phyloP scores from a whole-genome alignment of 75 land plant genomes.

The Picea sitchensis region DNA sequence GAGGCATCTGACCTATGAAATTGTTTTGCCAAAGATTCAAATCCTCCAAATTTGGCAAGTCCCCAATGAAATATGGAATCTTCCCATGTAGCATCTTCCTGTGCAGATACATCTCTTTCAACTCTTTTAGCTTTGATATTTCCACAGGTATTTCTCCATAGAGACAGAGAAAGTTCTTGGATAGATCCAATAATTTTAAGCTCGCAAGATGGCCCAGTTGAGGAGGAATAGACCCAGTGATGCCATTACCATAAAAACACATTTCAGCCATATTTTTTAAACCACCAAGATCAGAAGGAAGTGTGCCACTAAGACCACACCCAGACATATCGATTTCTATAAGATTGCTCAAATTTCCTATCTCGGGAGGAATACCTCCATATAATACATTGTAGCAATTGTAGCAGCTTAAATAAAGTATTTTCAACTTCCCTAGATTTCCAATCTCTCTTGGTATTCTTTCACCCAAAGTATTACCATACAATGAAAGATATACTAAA shows the following conservation, averaged over 20 bases:
- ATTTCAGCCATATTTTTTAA: constrained; percentile 45
- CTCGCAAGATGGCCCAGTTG: constrained; percentile 54
- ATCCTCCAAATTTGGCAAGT: constrained; percentile 56
- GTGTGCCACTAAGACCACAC: constrained; percentile 55
- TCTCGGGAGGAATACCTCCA: constrained; percentile 64
- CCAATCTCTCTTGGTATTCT: constrained; percentile 70
- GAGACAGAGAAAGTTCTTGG: constrained; percentile 55
- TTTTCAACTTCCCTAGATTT: constrained; percentile 36
- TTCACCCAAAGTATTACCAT: constrained; percentile 72
- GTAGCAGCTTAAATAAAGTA: constrained; percentile 69
- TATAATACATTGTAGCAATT: constrained; percentile 56
- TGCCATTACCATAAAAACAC: constrained; percentile 42
- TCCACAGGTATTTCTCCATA: constrained; percentile 63
- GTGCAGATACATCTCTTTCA: constrained; percentile 62
- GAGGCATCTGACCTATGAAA: constrained; percentile 42
- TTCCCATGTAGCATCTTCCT: constrained; percentile 64
- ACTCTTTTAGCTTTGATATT: constrained; percentile 34
- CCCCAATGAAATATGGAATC: constrained; percentile 57
- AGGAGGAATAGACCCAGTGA: constrained; percentile 63
- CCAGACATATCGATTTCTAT: constrained; percentile 55
- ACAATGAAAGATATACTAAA: constrained; percentile 55
- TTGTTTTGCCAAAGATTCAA: constrained; percentile 71
- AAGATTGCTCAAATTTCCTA: constrained; percentile 51
- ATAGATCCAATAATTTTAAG: constrained; percentile 51
- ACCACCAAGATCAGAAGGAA: constrained; percentile 54